Base-by-base conservation (phyloP, 1,284 basidiomycete species). In the Exobasidium rhododendri region DNA sequence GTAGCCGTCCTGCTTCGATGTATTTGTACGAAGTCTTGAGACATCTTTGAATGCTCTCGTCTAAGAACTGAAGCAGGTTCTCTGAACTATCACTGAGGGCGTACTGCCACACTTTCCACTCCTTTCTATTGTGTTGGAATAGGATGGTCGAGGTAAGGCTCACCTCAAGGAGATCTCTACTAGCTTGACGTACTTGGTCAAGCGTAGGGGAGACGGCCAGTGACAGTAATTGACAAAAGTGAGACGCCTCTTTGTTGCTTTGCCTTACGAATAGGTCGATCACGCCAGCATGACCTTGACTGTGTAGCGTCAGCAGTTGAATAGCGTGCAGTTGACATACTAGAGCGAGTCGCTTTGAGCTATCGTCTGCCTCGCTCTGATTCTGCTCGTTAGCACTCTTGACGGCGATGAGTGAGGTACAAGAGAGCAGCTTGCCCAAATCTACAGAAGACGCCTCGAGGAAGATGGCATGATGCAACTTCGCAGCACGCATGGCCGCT, bases 11-110 rank as follows among this genome's bases (percentile, higher is more conserved):
- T 11, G 88, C 86, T 73, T 97, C 93, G 59, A 94, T 84, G 77
- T 96, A 97, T 40, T 87, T 85, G 78, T 94, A 91, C 0, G 92
- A 90, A 0, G 88, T 89, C 81, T 90, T 92, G 66, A 88, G 75
- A 68, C 88, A 92, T n/a, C 91, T 85, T 60, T 89, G 87, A 5
- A 90, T 83, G 73, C 91, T 94, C 51, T 93, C 90, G 70, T 97
- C 93, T 13, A 96, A 69, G 81, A 96, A 93, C 0, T 82, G 72
- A 3, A 90, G 82, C 2, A 93, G 84, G 63, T 86, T 86, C 0
- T 82, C 83, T 44, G 88, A 81, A 5, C 82, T 78, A 0, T 84
- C 82, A 2, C 84, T 85, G 61, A 87, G 85, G 0, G 65, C 47
- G 11, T 54, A 50, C 20, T 96, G 83, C 93, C 92, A 96, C 2